Evolutionary conservation across 176 grass and related monocot species (phyloP), one percentile per base, ranked within the genome.

Genomic region (Oryza meridionalis): DNA sequence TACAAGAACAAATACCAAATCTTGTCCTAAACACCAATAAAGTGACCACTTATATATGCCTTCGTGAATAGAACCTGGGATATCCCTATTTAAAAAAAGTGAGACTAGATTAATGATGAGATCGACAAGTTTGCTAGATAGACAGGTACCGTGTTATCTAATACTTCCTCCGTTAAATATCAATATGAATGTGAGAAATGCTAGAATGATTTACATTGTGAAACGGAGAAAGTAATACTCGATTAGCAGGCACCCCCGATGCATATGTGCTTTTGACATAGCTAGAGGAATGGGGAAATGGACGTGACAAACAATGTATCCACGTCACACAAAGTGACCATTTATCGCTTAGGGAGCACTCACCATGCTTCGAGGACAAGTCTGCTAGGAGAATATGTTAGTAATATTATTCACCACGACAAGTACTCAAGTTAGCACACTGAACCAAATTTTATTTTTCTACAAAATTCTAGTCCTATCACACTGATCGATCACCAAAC

Each of bases 271-370:
- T 78, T 85, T 78, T 38, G 67, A 85, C 51, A 85, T 64, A 0
- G 29, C 29, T 31, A 3, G 14, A 44, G 43, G 9, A 33, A 70
- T 13, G 21, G 26, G 6, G 55, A 66, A 33, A 49, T n/a, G 22
- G 69, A 74, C 14, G 42, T 74, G 67, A 80, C 29, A 55, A 55
- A 68, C 77, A 32, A 73, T 53, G 61, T 33, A 59, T 75, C 61
- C 62, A 80, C 77, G 66, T 80, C 76, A 73, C 58, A 67, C 44
- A 86, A 86, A 65, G 55, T 4, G n/a, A 26, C 6, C 55, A 51
- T 65, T 38, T 65, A 73, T 72, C 27, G n/a, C 7, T 50, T 14
- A 49, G 51, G 40, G 26, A 85, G 38, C 65, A 85, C 58, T 46
- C 31, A 61, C 29, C 76, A 79, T 79, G 55, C 84, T 86, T 73